Evolutionary conservation across 1,284 basidiomycete species (phyloP).

Genomic region (Ganoderma boninense): DNA sequence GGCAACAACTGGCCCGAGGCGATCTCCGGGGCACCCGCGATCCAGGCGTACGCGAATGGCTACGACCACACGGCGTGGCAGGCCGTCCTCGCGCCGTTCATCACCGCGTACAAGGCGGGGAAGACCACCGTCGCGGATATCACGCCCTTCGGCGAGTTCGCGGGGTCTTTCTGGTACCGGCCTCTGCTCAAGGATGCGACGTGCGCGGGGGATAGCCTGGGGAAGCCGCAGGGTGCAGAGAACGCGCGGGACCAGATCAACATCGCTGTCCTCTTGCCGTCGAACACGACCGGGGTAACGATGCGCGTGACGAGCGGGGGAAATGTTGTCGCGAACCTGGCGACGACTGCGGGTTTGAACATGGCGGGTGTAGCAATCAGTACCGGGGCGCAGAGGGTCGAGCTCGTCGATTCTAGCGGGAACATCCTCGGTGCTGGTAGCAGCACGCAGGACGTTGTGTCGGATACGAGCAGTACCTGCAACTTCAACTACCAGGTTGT

Average conservation of each 20-base stretch:
- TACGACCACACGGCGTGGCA: constrained; percentile 40
- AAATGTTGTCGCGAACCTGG: constrained; percentile 19
- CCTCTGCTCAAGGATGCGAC: constrained; percentile 20
- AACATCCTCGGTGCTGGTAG: constrained; percentile 22
- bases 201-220: constrained; percentile 21
- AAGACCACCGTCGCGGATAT: constrained; percentile 13
- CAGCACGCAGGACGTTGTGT: constrained; percentile 22
- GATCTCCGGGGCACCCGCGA: constrained; percentile 71
- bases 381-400: constrained; percentile 22
- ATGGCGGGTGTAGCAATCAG: constrained; percentile 19
- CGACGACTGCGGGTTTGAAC: constrained; percentile 25
- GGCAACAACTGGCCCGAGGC: constrained; percentile 51
- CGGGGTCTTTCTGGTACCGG: constrained; percentile 28
- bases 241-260: constrained; percentile 25
- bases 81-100: constrained; percentile 29
- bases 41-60: constrained; percentile 44
- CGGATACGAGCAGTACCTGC: constrained; percentile 20
- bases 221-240: constrained; percentile 20
- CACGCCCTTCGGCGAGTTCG: constrained; percentile 25
- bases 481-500: constrained; percentile 29
- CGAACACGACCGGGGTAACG: constrained; percentile 17
- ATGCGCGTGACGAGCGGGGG: constrained; percentile 22
- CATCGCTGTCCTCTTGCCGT: constrained; percentile 25
- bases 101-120: constrained; percentile 25
- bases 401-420: constrained; percentile 17